Evolutionary conservation across 164 flowering plant genomes (phyloP).

Genomic region (Santalum album): DNA sequence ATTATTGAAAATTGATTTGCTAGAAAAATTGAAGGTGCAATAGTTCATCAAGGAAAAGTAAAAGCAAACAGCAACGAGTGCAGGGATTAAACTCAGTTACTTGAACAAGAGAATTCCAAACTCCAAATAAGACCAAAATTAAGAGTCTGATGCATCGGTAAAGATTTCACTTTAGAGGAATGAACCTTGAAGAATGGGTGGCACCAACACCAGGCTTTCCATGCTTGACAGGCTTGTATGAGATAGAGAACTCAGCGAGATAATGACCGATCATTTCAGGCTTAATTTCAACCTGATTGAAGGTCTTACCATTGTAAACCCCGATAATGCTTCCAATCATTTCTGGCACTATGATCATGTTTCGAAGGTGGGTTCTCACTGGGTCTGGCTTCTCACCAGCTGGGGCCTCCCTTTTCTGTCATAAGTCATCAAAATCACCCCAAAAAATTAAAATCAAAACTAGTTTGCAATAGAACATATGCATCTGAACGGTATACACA

Average conservation of each 20-base stretch:
- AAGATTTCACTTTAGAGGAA: conserved; percentile 41
- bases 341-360: conserved; percentile 57
- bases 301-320: conserved; percentile 55
- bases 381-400: conserved; percentile 54
- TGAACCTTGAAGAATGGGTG: conserved; percentile 52
- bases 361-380: conserved; percentile 40
- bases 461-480: too few relatives aligned
- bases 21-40: too few relatives aligned
- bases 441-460: neutral
- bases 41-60: too few relatives aligned
- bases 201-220: conserved; percentile 62
- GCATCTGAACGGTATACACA: neutral
- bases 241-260: conserved; percentile 48
- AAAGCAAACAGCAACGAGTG: too few relatives aligned
- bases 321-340: conserved; percentile 62
- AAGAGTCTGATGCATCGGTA: too few relatives aligned
- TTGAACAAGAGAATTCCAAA: too few relatives aligned
- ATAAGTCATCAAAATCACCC: conserved; percentile 1
- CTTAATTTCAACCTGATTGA: conserved; percentile 54
- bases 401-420: conserved; percentile 49
- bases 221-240: conserved; percentile 53
- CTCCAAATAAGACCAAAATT: too few relatives aligned
- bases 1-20: too few relatives aligned
- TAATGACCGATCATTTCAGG: conserved; percentile 55
- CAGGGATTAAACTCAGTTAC: too few relatives aligned